A percentile compares a stretch with the other conserved stretches of the same genome.
Conservation (phyloP, 2,329 filamentous ascomycete genomes). For the Colletotrichum sp. region DNA sequence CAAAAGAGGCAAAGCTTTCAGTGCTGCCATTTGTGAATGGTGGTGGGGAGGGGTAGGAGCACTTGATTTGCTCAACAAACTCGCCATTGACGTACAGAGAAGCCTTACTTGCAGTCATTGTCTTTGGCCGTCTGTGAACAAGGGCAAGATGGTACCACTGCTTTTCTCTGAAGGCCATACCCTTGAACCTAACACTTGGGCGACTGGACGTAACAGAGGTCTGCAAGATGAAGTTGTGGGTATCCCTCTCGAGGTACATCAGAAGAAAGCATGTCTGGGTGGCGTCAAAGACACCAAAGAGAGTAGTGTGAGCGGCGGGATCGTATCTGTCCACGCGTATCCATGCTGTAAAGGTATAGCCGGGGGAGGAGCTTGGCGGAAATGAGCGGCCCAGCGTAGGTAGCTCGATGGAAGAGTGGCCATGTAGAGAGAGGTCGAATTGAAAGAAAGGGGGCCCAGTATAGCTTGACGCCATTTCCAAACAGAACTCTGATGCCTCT, state of each 20-base stretch:
- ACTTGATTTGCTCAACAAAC: conserved; percentile 90
- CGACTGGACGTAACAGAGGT: conserved; percentile 87
- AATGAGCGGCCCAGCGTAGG: conserved; percentile 85
- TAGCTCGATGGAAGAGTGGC: conserved; percentile 89
- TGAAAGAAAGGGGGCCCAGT: conserved; percentile 86
- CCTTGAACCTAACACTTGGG: conserved; percentile 94
- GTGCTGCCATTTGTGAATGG: conserved; percentile 66
- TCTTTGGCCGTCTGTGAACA: conserved; percentile 80
- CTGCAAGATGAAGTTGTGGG: conserved; percentile 91
- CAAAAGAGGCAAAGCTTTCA: conserved; percentile 74
- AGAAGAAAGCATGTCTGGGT: conserved; percentile 93
- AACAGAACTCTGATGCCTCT: conserved; percentile 69
- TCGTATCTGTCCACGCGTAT: conserved; percentile 89
- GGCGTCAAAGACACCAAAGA: conserved; percentile 93
- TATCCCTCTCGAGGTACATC: conserved; percentile 92
- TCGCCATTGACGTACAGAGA: conserved; percentile 92
- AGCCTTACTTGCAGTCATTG: conserved; percentile 79
- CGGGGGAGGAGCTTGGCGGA: conserved; percentile 78
- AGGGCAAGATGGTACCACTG: conserved; percentile 94
- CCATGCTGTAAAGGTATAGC: conserved; percentile 93
- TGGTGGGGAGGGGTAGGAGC: conserved; percentile 82
- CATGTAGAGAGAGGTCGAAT: conserved; percentile 88
- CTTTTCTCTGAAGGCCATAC: conserved; percentile 74
- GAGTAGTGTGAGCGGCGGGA: conserved; percentile 82
- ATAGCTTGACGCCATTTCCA: conserved; percentile 76